Percentiles rank a stretch among this genome's conserved stretches.
Conservation (phyloP, 148 eudicot species). For the Chenopodium album region DNA sequence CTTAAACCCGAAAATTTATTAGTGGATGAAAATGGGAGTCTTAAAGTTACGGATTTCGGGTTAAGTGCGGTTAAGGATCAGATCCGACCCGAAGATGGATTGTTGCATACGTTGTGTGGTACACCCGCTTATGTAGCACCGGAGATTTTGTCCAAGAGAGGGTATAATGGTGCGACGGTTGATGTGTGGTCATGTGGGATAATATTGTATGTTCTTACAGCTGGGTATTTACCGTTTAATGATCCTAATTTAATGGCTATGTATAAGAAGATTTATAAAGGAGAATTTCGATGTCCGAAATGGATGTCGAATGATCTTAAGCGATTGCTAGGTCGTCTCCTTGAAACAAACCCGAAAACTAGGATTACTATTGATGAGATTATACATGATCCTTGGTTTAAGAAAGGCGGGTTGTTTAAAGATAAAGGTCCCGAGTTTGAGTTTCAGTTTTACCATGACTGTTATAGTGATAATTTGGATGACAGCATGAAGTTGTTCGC, state of each 20-base stretch:
- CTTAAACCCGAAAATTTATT: constrained; percentile 73
- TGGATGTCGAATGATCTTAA: constrained; percentile 65
- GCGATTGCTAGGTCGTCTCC: constrained; percentile 45
- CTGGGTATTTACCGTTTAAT: constrained; percentile 73
- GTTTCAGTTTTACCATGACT: constrained; percentile 30
- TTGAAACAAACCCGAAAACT: constrained; percentile 55
- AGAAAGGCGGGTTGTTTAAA: constrained; percentile 29
- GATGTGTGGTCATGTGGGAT: constrained; percentile 86
- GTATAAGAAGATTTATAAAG: constrained; percentile 74
- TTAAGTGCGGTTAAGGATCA: constrained; percentile 55
- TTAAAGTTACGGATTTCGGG: constrained; percentile 77
- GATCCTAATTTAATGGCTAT: constrained; percentile 69
- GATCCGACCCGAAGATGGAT: constrained; percentile 44
- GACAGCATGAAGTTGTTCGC: neutral
- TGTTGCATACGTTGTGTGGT: constrained; percentile 80
- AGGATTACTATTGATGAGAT: constrained; percentile 63
- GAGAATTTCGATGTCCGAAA: constrained; percentile 64
- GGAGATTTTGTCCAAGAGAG: constrained; percentile 62
- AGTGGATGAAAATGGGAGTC: constrained; percentile 55
- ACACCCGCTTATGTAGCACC: constrained; percentile 94
- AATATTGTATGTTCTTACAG: constrained; percentile 58
- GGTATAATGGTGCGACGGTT: constrained; percentile 68
- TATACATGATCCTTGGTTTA: constrained; percentile 60
- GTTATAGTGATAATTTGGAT: neutral
- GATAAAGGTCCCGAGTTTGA: constrained; percentile 23